phyloP scores from a whole-genome alignment of 768 basidiomycete genomes.

The Solioccasus polychromus region DNA sequence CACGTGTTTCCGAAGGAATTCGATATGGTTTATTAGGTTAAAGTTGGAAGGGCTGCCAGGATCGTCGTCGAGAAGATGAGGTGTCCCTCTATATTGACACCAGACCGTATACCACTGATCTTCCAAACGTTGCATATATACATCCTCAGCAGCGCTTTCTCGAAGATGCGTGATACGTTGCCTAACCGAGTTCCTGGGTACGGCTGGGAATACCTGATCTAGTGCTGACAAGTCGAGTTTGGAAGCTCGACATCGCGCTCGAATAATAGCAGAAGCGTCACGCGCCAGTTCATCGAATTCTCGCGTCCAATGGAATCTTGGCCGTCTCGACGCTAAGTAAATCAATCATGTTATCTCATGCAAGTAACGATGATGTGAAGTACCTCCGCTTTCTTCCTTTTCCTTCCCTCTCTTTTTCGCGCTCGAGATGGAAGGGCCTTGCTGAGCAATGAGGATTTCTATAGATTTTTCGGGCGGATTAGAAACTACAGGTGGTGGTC shows the following conservation, averaged over 20 bases:
- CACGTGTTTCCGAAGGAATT: conserved; percentile 75
- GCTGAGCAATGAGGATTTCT: conserved; percentile 47
- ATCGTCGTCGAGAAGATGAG: conserved; percentile 68
- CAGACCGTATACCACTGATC: conserved; percentile 80
- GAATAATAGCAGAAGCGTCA: conserved; percentile 81
- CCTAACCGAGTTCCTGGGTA: conserved; percentile 70
- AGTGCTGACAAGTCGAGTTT: conserved; percentile 71
- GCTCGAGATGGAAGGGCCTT: conserved; percentile 44
- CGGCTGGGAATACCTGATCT: conserved; percentile 75
- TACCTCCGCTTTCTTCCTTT: conserved; percentile 32
- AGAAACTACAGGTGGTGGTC: conserved; percentile 39
- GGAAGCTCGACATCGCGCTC: conserved; percentile 66
- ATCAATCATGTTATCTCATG: background rate
- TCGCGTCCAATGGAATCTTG: conserved; percentile 78
- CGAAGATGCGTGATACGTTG: conserved; percentile 61
- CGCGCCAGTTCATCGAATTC: conserved; percentile 88
- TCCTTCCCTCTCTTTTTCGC: conserved; percentile 34
- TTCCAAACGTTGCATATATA: conserved; percentile 77
- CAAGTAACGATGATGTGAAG: background rate
- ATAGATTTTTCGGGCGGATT: conserved; percentile 52
- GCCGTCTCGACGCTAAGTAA: conserved; percentile 40
- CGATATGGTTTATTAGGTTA: conserved; percentile 75
- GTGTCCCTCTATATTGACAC: conserved; percentile 65
- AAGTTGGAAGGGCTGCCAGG: conserved; percentile 68
- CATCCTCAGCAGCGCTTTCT: conserved; percentile 61